Conservation (phyloP, 2,329 filamentous ascomycete genomes). For the Byssothecium circinans region DNA sequence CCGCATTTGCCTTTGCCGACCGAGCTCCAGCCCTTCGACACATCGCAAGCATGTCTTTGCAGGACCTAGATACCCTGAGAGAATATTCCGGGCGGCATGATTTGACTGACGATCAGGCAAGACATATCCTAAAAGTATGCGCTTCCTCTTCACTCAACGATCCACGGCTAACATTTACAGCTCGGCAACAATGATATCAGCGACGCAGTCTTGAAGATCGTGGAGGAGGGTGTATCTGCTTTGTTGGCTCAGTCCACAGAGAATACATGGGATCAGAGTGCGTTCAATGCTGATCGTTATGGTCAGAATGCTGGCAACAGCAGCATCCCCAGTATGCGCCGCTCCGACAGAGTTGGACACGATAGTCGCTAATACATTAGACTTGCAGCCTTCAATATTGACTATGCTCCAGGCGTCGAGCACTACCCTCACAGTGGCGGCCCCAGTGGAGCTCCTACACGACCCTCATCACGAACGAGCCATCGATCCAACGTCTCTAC, state of each 20-base stretch:
- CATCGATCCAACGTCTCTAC: slow-evolving; percentile 33
- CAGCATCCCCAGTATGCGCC: slow-evolving; percentile 32
- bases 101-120: not conserved
- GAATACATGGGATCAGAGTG: slow-evolving; percentile 36
- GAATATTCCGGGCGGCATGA: slow-evolving; percentile 9
- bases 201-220: slow-evolving; percentile 28
- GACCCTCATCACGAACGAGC: slow-evolving; percentile 40
- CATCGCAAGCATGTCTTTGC: slow-evolving; percentile 6
- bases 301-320: slow-evolving; percentile 23
- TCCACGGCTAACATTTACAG: slow-evolving; percentile 12
- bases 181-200: slow-evolving; percentile 27
- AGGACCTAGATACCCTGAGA: slow-evolving; percentile 6
- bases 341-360: slow-evolving; percentile 1
- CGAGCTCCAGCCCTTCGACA: not conserved
- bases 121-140: not conserved
- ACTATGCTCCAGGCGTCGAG: slow-evolving; percentile 34
- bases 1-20: not conserved
- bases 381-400: slow-evolving; percentile 39
- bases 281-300: slow-evolving; percentile 35
- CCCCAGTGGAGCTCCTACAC: slow-evolving; percentile 39
- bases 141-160: not conserved
- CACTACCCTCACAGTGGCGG: slow-evolving; percentile 35
- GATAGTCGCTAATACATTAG: slow-evolving; percentile 17
- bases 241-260: slow-evolving; percentile 20
- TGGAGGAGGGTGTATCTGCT: slow-evolving; percentile 11